A percentile compares a stretch with the other conserved stretches of the same genome.
Conservation (phyloP, 495 filamentous ascomycete species). For the Podospora comata region DNA sequence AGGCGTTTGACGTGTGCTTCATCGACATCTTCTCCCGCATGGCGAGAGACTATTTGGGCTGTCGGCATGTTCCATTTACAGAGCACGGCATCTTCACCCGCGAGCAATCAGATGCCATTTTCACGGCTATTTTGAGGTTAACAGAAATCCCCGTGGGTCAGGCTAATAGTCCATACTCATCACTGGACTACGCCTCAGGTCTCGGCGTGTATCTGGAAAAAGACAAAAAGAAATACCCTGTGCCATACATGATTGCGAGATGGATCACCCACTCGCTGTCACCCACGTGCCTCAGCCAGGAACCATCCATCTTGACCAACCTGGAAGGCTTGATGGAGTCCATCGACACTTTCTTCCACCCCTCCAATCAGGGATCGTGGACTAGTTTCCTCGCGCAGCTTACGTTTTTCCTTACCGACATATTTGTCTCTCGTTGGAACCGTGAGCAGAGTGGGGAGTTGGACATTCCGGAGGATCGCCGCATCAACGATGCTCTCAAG, state of each 20-base stretch:
- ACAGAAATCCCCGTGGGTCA: slow-evolving; percentile 97
- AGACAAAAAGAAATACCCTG: slow-evolving; percentile 87
- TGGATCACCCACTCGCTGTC: slow-evolving; percentile 95
- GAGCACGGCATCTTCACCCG: slow-evolving; percentile 87
- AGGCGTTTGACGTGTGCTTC: slow-evolving; percentile 78
- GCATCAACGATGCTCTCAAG: slow-evolving; percentile 75
- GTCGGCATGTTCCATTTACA: slow-evolving; percentile 73
- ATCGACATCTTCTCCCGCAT: slow-evolving; percentile 86
- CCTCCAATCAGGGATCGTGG: slow-evolving; percentile 92
- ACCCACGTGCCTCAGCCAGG: slow-evolving; percentile 72
- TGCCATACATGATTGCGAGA: slow-evolving; percentile 86
- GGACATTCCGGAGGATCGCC: slow-evolving; percentile 74
- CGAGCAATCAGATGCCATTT: slow-evolving; percentile 89
- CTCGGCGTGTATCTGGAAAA: slow-evolving; percentile 81
- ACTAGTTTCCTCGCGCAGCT: slow-evolving; percentile 86
- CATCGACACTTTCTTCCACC: slow-evolving; percentile 98
- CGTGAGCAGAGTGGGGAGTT: slow-evolving; percentile 89
- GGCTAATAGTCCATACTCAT: slow-evolving; percentile 86
- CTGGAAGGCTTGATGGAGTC: slow-evolving; percentile 93
- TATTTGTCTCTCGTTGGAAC: slow-evolving; percentile 98
- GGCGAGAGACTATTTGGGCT: slow-evolving; percentile 73
- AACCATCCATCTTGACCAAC: slow-evolving; percentile 74
- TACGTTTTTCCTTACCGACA: slow-evolving; percentile 88
- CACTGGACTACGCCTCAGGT: slow-evolving; percentile 78
- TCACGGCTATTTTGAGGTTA: slow-evolving; percentile 83